These are phyloP conservation scores for Podaxis sp. DNA, from an alignment of 768 basidiomycete genomes.

Conservation along the genomic window DNA sequence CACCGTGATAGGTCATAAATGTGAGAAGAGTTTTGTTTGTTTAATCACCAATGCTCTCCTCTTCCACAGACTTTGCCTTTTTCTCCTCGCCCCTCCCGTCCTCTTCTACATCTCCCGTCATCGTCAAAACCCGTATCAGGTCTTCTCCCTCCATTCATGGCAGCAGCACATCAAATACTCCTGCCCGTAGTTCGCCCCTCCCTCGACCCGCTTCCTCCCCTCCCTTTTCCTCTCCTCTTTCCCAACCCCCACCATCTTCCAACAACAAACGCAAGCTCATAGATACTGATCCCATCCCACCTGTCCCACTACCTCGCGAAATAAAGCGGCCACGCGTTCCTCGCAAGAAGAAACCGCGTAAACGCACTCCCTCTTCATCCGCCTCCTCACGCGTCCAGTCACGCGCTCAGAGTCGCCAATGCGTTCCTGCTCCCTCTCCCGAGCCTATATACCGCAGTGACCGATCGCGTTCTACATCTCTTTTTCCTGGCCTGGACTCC, in stretches of 20 bases:
- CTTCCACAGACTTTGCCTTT: slow-evolving; percentile 21
- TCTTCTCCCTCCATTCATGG: not conserved
- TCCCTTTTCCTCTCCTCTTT: slow-evolving; percentile 26
- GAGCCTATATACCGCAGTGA: slow-evolving; percentile 59
- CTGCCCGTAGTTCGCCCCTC: slow-evolving; percentile 18
- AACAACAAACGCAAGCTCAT: slow-evolving; percentile 36
- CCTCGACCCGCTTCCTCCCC: slow-evolving; percentile 20
- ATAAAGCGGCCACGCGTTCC: slow-evolving; percentile 40
- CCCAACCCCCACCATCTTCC: slow-evolving; percentile 24
- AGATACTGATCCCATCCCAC: slow-evolving; percentile 18
- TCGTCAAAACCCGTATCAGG: slow-evolving; percentile 16
- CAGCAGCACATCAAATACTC: slow-evolving; percentile 4
- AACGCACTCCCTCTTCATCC: slow-evolving; percentile 36
- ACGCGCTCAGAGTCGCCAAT: slow-evolving; percentile 43
- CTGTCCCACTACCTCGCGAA: slow-evolving; percentile 31
- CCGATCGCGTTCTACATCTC: slow-evolving; percentile 66
- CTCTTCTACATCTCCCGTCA: slow-evolving; percentile 17
- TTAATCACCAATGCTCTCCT: slow-evolving; percentile 21
- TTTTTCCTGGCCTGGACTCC: slow-evolving; percentile 41
- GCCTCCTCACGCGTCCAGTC: slow-evolving; percentile 42
- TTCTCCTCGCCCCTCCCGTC: slow-evolving; percentile 20
- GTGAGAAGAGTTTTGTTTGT: not conserved
- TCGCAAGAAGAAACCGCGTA: slow-evolving; percentile 27
- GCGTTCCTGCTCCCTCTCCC: slow-evolving; percentile 41
- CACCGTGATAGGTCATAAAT: slow-evolving; percentile 13